phyloP scores from a whole-genome alignment of 176 grass and related monocot genomes.

The Avena sativa region DNA sequence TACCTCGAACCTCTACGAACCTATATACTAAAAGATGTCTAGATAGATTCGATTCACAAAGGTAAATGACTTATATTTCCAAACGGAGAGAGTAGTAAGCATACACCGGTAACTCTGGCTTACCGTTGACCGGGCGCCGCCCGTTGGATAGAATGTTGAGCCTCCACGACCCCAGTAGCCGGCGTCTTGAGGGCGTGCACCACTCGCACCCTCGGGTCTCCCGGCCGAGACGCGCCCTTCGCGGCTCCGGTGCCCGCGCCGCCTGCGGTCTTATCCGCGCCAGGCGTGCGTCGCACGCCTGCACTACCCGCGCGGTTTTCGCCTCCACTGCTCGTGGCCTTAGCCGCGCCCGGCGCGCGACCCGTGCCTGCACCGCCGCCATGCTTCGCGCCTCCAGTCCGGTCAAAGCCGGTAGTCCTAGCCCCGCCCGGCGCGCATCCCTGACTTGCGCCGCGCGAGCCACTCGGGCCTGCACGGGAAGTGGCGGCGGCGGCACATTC shows the following conservation, averaged over 20 bases:
- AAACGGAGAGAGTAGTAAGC: no score
- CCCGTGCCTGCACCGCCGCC: constrained; percentile 7
- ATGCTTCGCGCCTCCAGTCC: background rate
- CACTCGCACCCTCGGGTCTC: no score
- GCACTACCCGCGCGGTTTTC: background rate
- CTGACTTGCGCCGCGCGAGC: background rate
- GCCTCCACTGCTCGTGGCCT: background rate
- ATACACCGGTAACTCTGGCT: no score
- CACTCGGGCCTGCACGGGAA: background rate
- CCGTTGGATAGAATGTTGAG: no score
- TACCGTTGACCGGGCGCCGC: no score
- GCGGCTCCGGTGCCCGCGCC: background rate
- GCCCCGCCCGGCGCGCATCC: background rate
- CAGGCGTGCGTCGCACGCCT: background rate
- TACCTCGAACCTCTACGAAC: no score
- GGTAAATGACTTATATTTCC: no score
- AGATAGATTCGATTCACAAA: no score
- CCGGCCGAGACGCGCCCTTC: no score
- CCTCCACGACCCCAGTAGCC: no score
- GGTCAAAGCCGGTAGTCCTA: background rate
- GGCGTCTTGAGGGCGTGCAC: no score
- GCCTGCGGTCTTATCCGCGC: background rate
- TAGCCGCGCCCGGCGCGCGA: constrained; percentile 18
- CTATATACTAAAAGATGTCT: no score
- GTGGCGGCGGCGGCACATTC: constrained; percentile 32